Evolutionary conservation across 2,329 filamentous ascomycete genomes (phyloP).

Genomic region (Alternaria consortialis): DNA sequence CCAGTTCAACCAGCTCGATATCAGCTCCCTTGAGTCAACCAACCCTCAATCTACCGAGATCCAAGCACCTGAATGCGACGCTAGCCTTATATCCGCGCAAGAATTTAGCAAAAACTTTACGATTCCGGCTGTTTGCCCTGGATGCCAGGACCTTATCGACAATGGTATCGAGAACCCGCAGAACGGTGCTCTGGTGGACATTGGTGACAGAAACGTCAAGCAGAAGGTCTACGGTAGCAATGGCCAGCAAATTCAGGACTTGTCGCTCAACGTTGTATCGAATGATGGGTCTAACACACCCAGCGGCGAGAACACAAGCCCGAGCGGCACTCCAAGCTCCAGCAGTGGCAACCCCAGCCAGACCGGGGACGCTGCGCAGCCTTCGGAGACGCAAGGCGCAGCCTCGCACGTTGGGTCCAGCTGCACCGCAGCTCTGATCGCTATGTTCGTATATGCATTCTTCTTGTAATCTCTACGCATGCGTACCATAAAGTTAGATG

Average conservation of each 20-base stretch:
- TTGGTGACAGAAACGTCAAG: constrained; percentile 65
- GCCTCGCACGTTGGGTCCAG: constrained; percentile 6
- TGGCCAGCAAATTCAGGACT: constrained; percentile 67
- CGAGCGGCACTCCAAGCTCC: constrained; percentile 10
- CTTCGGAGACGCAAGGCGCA: constrained; percentile 28
- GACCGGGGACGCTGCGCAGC: constrained; percentile 23
- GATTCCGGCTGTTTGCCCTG: constrained; percentile 73
- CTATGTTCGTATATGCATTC: constrained; percentile 9
- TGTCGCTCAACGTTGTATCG: constrained; percentile 65
- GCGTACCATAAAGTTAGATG: neutral
- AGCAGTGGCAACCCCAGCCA: constrained; percentile 7
- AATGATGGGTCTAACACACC: constrained; percentile 66
- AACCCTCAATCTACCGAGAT: constrained; percentile 66
- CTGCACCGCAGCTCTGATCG: constrained; percentile 3
- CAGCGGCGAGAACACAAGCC: constrained; percentile 49
- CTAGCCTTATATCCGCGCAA: constrained; percentile 69
- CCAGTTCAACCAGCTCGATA: constrained; percentile 79
- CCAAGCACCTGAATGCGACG: constrained; percentile 70
- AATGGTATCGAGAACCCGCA: constrained; percentile 75
- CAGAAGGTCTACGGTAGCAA: constrained; percentile 65
- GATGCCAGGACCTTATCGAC: constrained; percentile 77
- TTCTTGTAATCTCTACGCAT: neutral
- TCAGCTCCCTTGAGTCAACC: constrained; percentile 70
- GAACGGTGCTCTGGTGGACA: constrained; percentile 63
- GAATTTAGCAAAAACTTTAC: constrained; percentile 83